Percentiles rank a stretch among this genome's conserved stretches.
Evolutionary conservation across 257 asterid genomes (phyloP).

Genomic region (Solanum pinnatisectum): DNA sequence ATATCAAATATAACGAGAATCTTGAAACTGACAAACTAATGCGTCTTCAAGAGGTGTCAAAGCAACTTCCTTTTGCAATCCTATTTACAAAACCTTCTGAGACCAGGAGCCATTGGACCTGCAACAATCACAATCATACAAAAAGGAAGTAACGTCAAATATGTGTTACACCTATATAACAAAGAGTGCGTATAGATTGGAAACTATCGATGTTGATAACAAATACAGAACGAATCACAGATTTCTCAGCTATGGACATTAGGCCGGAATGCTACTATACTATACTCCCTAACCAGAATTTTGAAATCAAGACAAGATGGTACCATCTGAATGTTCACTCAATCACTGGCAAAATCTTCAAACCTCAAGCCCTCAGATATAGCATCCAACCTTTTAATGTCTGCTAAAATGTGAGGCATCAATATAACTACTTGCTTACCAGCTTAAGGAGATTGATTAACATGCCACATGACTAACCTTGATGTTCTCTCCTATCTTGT

Average conservation of each 20-base stretch:
- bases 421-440: background rate
- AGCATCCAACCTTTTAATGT: slow-evolving; percentile 36
- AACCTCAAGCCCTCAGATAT: slow-evolving; percentile 47
- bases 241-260: background rate
- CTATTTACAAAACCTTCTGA: background rate
- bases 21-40: background rate
- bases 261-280: background rate
- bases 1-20: background rate
- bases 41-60: background rate
- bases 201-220: background rate
- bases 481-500: slow-evolving; percentile 35
- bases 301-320: background rate
- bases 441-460: background rate
- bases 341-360: slow-evolving; percentile 48
- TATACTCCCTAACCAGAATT: background rate
- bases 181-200: background rate
- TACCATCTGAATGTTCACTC: slow-evolving; percentile 15
- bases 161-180: background rate
- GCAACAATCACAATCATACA: background rate
- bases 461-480: slow-evolving; percentile 34
- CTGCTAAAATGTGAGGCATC: slow-evolving; percentile 23
- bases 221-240: background rate
- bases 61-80: background rate
- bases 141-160: background rate
- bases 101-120: slow-evolving; percentile 1